These are phyloP conservation scores for Cymodocea nodosa DNA, from an alignment of 116 monocot genomes.

Conservation along the genomic window DNA sequence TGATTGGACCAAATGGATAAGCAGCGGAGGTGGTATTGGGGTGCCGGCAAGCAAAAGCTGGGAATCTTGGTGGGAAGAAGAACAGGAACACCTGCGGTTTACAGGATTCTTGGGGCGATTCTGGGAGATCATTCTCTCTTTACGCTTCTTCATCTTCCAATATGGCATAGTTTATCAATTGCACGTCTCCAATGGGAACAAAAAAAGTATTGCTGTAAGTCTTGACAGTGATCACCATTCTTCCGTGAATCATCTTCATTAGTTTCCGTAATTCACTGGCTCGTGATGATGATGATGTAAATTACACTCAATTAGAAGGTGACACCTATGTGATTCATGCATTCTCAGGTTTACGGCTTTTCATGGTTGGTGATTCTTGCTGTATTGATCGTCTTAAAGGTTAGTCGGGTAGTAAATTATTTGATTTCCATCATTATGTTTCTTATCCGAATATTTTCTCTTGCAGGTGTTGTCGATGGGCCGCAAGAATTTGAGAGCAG, in stretches of 20 bases:
- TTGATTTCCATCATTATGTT: background rate
- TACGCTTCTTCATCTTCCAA: slow-evolving; percentile 79
- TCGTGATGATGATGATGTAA: too few species aligned
- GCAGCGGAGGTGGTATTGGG: slow-evolving; percentile 72
- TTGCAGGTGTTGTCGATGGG: slow-evolving; percentile 70
- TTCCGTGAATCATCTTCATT: background rate
- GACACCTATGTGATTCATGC: background rate
- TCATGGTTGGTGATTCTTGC: slow-evolving; percentile 89
- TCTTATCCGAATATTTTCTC: background rate
- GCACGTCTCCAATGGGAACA: slow-evolving; percentile 37
- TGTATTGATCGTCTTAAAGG: slow-evolving; percentile 73
- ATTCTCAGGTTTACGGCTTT: slow-evolving; percentile 71
- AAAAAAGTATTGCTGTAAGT: slow-evolving; percentile 61
- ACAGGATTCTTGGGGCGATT: slow-evolving; percentile 56
- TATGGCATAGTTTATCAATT: slow-evolving; percentile 91
- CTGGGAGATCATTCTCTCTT: slow-evolving; percentile 64
- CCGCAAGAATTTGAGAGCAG: slow-evolving; percentile 62
- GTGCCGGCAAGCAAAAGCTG: slow-evolving; percentile 77
- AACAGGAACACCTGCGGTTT: slow-evolving; percentile 72
- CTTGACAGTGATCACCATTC: background rate
- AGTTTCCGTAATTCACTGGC: background rate
- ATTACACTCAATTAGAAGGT: too few species aligned
- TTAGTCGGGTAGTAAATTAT: slow-evolving; percentile 6
- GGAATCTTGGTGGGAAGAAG: slow-evolving; percentile 92
- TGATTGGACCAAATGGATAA: slow-evolving; percentile 90